phyloP scores from a whole-genome alignment of 768 basidiomycete species.

The Cantharellus cinnabarinus region DNA sequence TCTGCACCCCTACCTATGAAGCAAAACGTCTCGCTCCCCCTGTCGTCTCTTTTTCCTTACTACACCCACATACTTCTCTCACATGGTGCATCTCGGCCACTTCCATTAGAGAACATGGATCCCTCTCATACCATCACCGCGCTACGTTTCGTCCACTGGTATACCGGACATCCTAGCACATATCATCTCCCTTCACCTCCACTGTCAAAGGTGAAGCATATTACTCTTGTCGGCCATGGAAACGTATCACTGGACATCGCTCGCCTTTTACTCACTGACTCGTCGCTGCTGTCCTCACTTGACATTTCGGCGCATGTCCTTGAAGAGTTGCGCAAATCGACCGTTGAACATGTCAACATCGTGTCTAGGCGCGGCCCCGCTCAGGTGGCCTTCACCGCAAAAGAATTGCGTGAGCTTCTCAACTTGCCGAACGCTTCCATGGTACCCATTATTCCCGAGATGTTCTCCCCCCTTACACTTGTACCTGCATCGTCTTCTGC shows the following conservation, averaged over 20 bases:
- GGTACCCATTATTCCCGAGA: conserved; percentile 29
- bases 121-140: conserved; percentile 40
- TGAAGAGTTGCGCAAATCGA: conserved; percentile 36
- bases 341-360: conserved; percentile 59
- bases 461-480: no score
- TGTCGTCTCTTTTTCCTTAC: conserved; percentile 37
- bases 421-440: conserved; percentile 43
- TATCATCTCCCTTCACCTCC: conserved; percentile 30
- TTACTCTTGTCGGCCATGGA: conserved; percentile 80
- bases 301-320: conserved; percentile 67
- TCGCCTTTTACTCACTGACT: conserved; percentile 62
- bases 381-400: conserved; percentile 78
- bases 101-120: conserved; percentile 26
- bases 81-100: conserved; percentile 53
- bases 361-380: conserved; percentile 72
- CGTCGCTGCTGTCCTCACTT: conserved; percentile 38
- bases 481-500: no score
- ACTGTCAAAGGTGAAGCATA: conserved; percentile 43
- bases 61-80: conserved; percentile 81
- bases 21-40: conserved; percentile 35
- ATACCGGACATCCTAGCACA: conserved; percentile 60
- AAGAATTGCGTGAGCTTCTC: conserved; percentile 69
- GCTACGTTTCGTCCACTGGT: conserved; percentile 82
- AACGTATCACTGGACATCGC: conserved; percentile 84
- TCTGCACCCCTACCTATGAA: conserved; percentile 13